These are phyloP conservation scores for Ilyonectria sp. DNA, from an alignment of 2,329 filamentous ascomycete genomes.

Conservation along the genomic window DNA sequence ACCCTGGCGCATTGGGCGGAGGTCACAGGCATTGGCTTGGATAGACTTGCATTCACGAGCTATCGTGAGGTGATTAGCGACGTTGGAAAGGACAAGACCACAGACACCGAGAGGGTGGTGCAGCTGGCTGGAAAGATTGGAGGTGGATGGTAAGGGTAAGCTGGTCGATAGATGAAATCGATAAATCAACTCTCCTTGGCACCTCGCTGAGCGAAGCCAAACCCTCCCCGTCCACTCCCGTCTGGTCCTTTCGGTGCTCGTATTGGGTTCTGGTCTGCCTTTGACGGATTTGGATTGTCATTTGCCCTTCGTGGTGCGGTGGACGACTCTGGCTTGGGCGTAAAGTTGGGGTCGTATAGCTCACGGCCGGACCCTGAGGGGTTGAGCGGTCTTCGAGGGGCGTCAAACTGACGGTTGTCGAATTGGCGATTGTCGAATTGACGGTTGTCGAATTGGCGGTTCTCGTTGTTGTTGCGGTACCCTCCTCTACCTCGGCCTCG, in stretches of 20 bases:
- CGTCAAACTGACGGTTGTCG: conserved; percentile 50
- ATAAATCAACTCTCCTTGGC: conserved; percentile 55
- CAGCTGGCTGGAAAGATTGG: conserved; percentile 92
- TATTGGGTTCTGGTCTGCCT: conserved; percentile 73
- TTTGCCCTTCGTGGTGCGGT: conserved; percentile 57
- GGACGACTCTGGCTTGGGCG: conserved; percentile 72
- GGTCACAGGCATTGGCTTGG: conserved; percentile 78
- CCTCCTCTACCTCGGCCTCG: conserved; percentile 63
- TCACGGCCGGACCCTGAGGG: conserved; percentile 64
- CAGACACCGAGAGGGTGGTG: conserved; percentile 85
- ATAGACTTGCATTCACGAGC: conserved; percentile 85
- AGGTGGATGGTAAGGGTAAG: conserved; percentile 83
- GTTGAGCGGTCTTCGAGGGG: conserved; percentile 44
- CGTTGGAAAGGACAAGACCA: conserved; percentile 82
- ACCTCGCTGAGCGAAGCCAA: conserved; percentile 80
- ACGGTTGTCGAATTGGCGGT: conserved; percentile 50
- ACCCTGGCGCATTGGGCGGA: conserved; percentile 83
- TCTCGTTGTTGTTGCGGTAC: conserved; percentile 50
- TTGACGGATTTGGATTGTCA: conserved; percentile 56
- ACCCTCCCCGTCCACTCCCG: conserved; percentile 81
- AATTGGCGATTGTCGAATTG: conserved; percentile 53
- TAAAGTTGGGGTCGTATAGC: conserved; percentile 84
- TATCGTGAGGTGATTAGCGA: conserved; percentile 96
- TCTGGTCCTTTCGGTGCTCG: conserved; percentile 86
- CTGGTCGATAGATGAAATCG: conserved; percentile 47